These are phyloP conservation scores for Ogataea nakhonphanomensis DNA, from an alignment of 805 yeast species.

Conservation along the genomic window DNA sequence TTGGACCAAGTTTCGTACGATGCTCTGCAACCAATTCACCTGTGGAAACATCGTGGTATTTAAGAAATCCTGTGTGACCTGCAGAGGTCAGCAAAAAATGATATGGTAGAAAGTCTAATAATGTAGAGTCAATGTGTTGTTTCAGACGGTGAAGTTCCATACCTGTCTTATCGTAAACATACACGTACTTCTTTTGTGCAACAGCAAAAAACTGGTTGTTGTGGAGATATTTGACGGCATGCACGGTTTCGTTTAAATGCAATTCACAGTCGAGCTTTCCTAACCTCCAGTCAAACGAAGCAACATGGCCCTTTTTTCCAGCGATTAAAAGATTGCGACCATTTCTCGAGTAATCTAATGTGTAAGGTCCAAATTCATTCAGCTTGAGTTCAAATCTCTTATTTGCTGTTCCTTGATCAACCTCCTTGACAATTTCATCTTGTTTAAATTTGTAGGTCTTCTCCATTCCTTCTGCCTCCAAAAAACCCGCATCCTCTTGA, in stretches of 20 bases:
- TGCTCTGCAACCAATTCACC: constrained; percentile 82
- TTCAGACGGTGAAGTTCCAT: constrained; percentile 87
- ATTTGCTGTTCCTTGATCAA: constrained; percentile 70
- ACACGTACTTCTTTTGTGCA: constrained; percentile 93
- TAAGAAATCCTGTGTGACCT: constrained; percentile 84
- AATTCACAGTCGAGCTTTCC: constrained; percentile 81
- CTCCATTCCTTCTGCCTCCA: constrained; percentile 96
- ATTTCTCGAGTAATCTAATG: constrained; percentile 75
- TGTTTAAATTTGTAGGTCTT: constrained; percentile 83
- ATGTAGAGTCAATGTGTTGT: constrained; percentile 83
- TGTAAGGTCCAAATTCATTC: constrained; percentile 82
- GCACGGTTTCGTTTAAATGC: constrained; percentile 81
- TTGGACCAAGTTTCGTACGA: constrained; percentile 87
- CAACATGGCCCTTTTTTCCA: constrained; percentile 92
- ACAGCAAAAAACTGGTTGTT: constrained; percentile 93
- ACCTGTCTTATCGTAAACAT: constrained; percentile 88
- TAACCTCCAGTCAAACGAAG: constrained; percentile 92
- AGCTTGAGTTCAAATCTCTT: constrained; percentile 74
- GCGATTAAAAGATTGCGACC: constrained; percentile 84
- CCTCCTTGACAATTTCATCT: constrained; percentile 68
- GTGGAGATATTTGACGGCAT: constrained; percentile 86
- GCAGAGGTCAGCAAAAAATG: constrained; percentile 85
- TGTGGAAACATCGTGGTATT: constrained; percentile 93
- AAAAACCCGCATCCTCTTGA: constrained; percentile 78
- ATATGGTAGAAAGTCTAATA: constrained; percentile 85